Evolutionary conservation across 257 asterid genomes (phyloP).

Genomic region (Solanum clarkiae): DNA sequence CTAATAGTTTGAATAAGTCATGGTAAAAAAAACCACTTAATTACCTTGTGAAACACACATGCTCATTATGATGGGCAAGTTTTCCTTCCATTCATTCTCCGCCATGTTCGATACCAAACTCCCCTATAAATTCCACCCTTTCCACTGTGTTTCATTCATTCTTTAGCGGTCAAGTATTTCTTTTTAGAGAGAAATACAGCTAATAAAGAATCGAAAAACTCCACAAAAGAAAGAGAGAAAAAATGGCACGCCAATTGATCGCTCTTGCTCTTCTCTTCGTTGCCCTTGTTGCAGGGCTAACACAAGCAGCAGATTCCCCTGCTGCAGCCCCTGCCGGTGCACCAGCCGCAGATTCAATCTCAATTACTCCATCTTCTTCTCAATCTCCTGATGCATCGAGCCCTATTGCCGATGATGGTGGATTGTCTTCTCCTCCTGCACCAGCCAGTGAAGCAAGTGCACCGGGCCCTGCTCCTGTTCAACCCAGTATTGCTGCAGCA

Average conservation of each 20-base stretch:
- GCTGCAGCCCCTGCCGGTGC: neutral
- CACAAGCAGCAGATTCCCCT: slow-evolving; percentile 5
- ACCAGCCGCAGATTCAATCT: neutral
- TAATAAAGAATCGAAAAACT: slow-evolving; percentile 16
- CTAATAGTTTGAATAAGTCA: neutral
- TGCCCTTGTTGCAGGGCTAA: slow-evolving; percentile 28
- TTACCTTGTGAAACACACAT: neutral
- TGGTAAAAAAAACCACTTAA: neutral
- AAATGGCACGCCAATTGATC: slow-evolving; percentile 51
- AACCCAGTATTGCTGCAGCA: slow-evolving; percentile 1
- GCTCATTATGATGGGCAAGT: neutral
- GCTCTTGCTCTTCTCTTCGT: slow-evolving; percentile 33
- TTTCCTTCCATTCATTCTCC: neutral
- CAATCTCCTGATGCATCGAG: neutral
- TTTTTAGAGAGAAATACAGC: neutral
- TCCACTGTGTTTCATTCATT: slow-evolving; percentile 8
- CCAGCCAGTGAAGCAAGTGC: slow-evolving; percentile 12
- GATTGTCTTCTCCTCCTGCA: slow-evolving; percentile 26
- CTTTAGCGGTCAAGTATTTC: slow-evolving; percentile 34
- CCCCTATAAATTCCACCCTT: slow-evolving; percentile 20
- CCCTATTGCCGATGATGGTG: slow-evolving; percentile 16
- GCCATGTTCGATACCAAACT: neutral
- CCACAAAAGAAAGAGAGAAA: neutral
- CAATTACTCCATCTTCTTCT: neutral
- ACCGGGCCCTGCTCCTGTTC: neutral